Evolutionary conservation across 2,329 filamentous ascomycete species (phyloP).

Genomic region (Ophiosphaerella korrae): DNA sequence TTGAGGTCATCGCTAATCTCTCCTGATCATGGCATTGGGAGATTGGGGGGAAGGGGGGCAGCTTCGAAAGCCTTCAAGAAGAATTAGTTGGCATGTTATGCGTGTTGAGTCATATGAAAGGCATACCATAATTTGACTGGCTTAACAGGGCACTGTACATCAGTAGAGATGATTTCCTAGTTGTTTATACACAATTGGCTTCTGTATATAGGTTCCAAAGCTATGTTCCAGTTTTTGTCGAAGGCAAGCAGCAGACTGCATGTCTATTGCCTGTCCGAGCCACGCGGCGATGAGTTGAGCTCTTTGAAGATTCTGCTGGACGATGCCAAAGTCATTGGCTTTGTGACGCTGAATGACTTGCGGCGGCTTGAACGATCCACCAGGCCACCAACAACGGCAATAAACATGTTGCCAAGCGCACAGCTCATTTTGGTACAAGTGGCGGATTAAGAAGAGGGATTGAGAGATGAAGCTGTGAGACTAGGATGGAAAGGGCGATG

Average conservation of each 20-base stretch:
- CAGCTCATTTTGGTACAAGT: slow-evolving; percentile 2
- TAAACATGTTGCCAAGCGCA: slow-evolving; percentile 4
- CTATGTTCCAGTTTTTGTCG: not conserved
- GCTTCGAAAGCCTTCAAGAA: too few relatives aligned
- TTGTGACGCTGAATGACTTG: not conserved
- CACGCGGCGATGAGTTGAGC: not conserved
- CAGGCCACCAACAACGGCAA: slow-evolving; percentile 2
- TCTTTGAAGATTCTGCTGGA: slow-evolving; percentile 1
- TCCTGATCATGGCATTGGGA: too few relatives aligned
- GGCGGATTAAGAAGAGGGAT: not conserved
- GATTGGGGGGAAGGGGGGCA: too few relatives aligned
- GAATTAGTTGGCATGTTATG: too few relatives aligned
- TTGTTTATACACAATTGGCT: too few relatives aligned
- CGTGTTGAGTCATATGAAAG: too few relatives aligned
- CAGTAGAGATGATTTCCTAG: too few relatives aligned
- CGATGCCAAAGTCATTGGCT: not conserved
- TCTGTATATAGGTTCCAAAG: too few relatives aligned
- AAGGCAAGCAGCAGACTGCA: not conserved
- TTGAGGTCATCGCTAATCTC: too few relatives aligned
- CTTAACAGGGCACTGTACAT: too few relatives aligned
- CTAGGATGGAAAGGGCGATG: too few relatives aligned
- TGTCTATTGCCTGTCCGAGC: not conserved
- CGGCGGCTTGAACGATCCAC: slow-evolving; percentile 2
- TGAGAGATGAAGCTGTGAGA: not conserved
- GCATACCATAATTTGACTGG: too few relatives aligned